Base-by-base conservation (phyloP, 208 protist genomes). In the Trichomonas gallinae region DNA sequence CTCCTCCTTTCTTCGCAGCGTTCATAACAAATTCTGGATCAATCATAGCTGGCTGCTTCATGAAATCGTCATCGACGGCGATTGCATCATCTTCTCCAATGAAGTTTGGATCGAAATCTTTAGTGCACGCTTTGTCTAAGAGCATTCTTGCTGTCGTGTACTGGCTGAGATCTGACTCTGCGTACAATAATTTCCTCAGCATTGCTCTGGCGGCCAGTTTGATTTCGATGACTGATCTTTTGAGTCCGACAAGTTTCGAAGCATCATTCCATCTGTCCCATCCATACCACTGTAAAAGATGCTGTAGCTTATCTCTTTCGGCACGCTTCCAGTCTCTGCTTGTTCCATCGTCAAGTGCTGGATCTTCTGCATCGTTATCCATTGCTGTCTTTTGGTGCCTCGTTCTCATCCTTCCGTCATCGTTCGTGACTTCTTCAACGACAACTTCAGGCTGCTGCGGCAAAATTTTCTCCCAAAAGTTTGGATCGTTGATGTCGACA, bases 201-300 rank as follows among this genome's bases (percentile, higher is more conserved):
- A 93, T 38, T 38, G 87, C 87, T 44, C 87, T 42, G 8, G 87
- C 87, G 0, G 87, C 87, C 3, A 93, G 31, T 15, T 93, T 93
- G n/a, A 93, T 51, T 93, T 93, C 40, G 21, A 93, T 34, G 26
- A 93, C 87, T 26, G 44, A 31, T 26, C 87, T 0, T 36, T 93
- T 93, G 26, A 93, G 38, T 0, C 87, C 87, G 15, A 42, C 42
- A 2, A 93, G 38, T 48, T 42, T 48, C 26, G 31, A 31, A 17
- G 87, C 87, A 58, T 93, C 87, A 58, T 93, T 44, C 87, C 87
- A 93, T 34, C 87, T 42, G 38, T 93, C 87, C 87, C 87, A 93
- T 10, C 87, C 87, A 26, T 44, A 93, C 87, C 87, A 93, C 10
- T 34, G 44, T 17, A 93, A 21, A 34, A 93, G 31, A 93, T 93